Base-by-base conservation (phyloP, 2,329 filamentous ascomycete genomes). In the Penicillium sp. region DNA sequence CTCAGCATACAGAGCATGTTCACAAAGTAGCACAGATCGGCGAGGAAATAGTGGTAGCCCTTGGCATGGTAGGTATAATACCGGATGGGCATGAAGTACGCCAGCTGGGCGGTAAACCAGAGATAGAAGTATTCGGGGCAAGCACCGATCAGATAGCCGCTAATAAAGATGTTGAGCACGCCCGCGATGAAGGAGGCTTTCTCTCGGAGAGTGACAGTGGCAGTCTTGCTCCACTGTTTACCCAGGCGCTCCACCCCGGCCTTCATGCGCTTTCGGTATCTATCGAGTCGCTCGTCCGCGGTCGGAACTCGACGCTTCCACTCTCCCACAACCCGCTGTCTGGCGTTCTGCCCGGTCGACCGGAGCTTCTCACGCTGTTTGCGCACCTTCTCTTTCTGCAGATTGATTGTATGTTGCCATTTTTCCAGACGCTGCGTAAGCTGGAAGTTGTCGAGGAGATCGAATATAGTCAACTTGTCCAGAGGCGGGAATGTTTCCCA, bases 1-100 rank as follows among this genome's bases (percentile, higher is more conserved):
- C 87, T 90, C 58, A 96, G 79, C 61, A 93, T 80, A 31, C 90
- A 80, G 53, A 99, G 82, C 33, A 97, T 78, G 75, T 99, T 99
- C 82, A 96, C 92, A 70, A 98, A 99, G 78, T 99, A 99, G 79
- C 95, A 99, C 46, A 99, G 86, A 75, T 99, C 95, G 37, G 93
- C 93, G 27, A 98, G 81, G 76, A 99, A 98, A 78, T 99, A 99
- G 76, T 97, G 93, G 70, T 96, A 97, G 55, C 93, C 95, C 56
- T 90, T 90, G 67, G 88, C 87, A 71, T 91, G 91, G 75, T 99
- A 99, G 56, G 89, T 90, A 78, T 92, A 95, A 77, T 86, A 93
- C 48, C 95, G 89, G 64, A 99, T 90, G 13, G 95, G 95, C 93
- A 98, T 96, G 75, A 97, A 98, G 77, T 97, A 98, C 59, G 90